Percentiles rank a stretch among this genome's conserved stretches.
Conservation (phyloP, 768 basidiomycete genomes). For the Kwoniella europaea region DNA sequence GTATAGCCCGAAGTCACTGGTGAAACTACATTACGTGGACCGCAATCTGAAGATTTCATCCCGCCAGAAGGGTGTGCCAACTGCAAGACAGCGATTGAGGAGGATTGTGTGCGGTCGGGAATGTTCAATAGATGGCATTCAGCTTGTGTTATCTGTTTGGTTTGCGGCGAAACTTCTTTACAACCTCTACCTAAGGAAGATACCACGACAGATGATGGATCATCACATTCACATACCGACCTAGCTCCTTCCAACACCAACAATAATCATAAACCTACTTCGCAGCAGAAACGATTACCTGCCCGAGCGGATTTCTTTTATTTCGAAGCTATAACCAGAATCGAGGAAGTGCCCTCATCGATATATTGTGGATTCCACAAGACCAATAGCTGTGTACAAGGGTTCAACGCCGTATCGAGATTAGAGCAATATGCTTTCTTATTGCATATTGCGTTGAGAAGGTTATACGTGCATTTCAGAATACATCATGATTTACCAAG, state of each 20-base stretch:
- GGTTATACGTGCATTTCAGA: constrained; percentile 72
- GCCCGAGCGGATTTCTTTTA: constrained; percentile 80
- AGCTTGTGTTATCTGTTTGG: constrained; percentile 81
- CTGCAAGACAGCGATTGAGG: constrained; percentile 89
- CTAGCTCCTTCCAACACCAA: constrained; percentile 35
- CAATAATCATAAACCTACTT: constrained; percentile 52
- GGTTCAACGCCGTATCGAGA: constrained; percentile 89
- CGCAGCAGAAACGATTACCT: constrained; percentile 73
- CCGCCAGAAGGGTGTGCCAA: constrained; percentile 79
- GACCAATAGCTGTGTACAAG: constrained; percentile 68
- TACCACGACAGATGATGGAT: constrained; percentile 46
- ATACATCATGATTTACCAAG: constrained; percentile 45
- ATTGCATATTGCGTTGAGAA: constrained; percentile 88
- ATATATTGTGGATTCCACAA: constrained; percentile 81
- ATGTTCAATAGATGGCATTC: constrained; percentile 99
- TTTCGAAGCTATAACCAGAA: constrained; percentile 61
- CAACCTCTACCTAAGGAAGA: constrained; percentile 62
- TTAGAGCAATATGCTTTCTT: constrained; percentile 98
- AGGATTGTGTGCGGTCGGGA: constrained; percentile 92
- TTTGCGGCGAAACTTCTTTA: constrained; percentile 74
- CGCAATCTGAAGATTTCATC: constrained; percentile 42
- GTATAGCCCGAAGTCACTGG: constrained; percentile 52
- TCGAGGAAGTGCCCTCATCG: constrained; percentile 49
- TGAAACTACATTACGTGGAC: constrained; percentile 55
- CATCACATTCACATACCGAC: constrained; percentile 38